A percentile compares a stretch with the other conserved stretches of the same genome.
phyloP scores from a whole-genome alignment of 441 rosid genomes.

The Daphne laureola region DNA sequence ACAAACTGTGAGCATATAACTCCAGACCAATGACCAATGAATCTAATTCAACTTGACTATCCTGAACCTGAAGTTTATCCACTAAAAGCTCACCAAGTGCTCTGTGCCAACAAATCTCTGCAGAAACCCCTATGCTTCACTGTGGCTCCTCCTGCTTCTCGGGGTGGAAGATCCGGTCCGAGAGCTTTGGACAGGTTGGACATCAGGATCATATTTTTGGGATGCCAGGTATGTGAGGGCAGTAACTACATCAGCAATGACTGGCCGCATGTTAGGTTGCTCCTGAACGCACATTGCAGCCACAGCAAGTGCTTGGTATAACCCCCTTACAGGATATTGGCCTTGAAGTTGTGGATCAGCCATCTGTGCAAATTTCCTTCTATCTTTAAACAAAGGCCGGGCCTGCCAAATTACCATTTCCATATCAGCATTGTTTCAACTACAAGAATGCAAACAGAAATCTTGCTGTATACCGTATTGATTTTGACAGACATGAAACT shows the following conservation, averaged over 20 bases:
- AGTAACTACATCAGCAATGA: conserved; percentile 80
- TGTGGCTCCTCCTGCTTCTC: conserved; percentile 33
- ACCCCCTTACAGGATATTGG: conserved; percentile 74
- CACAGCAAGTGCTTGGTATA: conserved; percentile 93
- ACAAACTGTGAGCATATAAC: conserved; percentile 3
- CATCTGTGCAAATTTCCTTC: conserved; percentile 82
- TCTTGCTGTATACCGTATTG: too few species aligned
- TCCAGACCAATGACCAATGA: background rate
- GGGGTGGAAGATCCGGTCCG: conserved; percentile 36
- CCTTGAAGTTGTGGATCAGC: conserved; percentile 87
- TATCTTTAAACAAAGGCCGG: conserved; percentile 80
- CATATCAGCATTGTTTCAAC: too few species aligned
- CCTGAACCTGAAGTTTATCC: conserved; percentile 6
- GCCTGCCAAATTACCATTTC: conserved; percentile 42
- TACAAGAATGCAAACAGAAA: too few species aligned
- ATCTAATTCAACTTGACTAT: background rate
- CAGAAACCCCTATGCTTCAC: conserved; percentile 13
- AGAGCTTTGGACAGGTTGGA: conserved; percentile 24
- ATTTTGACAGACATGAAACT: too few species aligned
- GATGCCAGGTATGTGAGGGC: conserved; percentile 81
- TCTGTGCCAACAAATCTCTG: conserved; percentile 7
- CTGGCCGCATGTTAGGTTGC: conserved; percentile 87
- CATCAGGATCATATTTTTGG: conserved; percentile 44
- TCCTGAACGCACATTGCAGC: conserved; percentile 99
- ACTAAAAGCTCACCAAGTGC: conserved; percentile 8